Percentiles rank a stretch among this genome's conserved stretches.
These are phyloP conservation scores for Pogostemon cablin DNA, from an alignment of 257 asterid species.

Conservation along the genomic window DNA sequence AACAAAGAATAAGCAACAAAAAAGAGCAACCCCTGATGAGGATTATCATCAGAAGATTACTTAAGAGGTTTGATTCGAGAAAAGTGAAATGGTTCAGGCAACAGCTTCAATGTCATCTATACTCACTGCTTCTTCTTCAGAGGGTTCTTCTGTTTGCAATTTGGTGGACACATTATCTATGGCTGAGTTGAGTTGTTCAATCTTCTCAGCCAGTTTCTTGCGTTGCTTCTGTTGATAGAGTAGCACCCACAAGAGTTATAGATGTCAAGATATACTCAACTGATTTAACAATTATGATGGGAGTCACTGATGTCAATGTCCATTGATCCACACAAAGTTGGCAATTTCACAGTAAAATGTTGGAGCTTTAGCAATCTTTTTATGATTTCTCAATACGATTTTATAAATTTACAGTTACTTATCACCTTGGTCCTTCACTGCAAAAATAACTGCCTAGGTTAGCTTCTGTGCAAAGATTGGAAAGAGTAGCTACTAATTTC, in stretches of 20 bases:
- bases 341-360: not conserved
- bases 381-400: not conserved
- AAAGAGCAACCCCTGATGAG: constrained; percentile 1
- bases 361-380: not conserved
- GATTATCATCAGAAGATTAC: not conserved
- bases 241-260: constrained; percentile 8
- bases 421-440: not conserved
- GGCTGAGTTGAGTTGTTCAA: constrained; percentile 69
- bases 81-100: constrained; percentile 33
- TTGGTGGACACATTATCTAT: constrained; percentile 67
- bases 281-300: not conserved
- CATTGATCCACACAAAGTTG: not conserved
- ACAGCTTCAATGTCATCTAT: constrained; percentile 54
- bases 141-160: constrained; percentile 46
- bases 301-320: not conserved
- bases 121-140: constrained; percentile 47
- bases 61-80: not conserved
- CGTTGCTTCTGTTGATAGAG: constrained; percentile 62
- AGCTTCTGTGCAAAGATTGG: not conserved
- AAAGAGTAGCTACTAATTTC: not conserved
- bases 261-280: not conserved
- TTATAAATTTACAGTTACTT: not conserved
- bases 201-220: constrained; percentile 65
- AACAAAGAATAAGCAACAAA: not conserved
- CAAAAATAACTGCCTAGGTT: not conserved